Percentiles rank a stretch among this genome's conserved stretches.
Conservation (phyloP, 1,284 basidiomycete species). For the Cutaneotrichosporon curvatum region DNA sequence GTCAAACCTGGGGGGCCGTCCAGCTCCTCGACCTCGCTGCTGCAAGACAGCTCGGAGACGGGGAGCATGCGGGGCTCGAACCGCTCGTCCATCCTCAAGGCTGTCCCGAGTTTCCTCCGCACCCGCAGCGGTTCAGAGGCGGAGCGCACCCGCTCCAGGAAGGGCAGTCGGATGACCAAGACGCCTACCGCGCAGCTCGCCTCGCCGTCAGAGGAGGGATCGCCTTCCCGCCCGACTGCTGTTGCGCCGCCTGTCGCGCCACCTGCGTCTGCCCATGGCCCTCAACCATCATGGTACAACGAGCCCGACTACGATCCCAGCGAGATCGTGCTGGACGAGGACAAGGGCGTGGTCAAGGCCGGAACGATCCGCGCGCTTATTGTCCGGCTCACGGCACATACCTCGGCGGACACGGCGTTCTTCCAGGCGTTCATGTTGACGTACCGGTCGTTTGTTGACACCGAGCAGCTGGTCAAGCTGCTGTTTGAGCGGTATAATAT, state of each 20-base stretch:
- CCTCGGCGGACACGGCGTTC: slow-evolving; percentile 59
- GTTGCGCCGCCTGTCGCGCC: background rate
- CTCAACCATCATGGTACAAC: slow-evolving; percentile 73
- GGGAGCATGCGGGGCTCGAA: slow-evolving; percentile 29
- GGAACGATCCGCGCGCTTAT: slow-evolving; percentile 80
- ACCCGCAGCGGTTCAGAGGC: slow-evolving; percentile 25
- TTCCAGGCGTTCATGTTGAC: slow-evolving; percentile 93
- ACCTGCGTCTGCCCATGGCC: slow-evolving; percentile 6
- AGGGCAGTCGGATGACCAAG: slow-evolving; percentile 6
- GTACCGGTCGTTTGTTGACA: slow-evolving; percentile 87
- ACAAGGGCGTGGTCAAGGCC: slow-evolving; percentile 73
- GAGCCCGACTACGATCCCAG: slow-evolving; percentile 67
- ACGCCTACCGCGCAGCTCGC: background rate
- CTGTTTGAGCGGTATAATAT: slow-evolving; percentile 79
- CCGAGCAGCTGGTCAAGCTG: slow-evolving; percentile 78
- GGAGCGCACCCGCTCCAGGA: background rate
- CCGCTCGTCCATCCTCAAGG: slow-evolving; percentile 33
- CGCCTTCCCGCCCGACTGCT: background rate
- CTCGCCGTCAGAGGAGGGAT: slow-evolving; percentile 1
- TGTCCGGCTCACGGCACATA: slow-evolving; percentile 84
- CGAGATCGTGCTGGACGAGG: slow-evolving; percentile 78
- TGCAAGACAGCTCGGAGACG: slow-evolving; percentile 24
- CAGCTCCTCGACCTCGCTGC: slow-evolving; percentile 35
- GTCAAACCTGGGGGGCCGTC: slow-evolving; percentile 19
- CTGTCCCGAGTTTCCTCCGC: slow-evolving; percentile 28